Conservation (phyloP, 352 stramenopile genomes). For the Phytophthora sp. region DNA sequence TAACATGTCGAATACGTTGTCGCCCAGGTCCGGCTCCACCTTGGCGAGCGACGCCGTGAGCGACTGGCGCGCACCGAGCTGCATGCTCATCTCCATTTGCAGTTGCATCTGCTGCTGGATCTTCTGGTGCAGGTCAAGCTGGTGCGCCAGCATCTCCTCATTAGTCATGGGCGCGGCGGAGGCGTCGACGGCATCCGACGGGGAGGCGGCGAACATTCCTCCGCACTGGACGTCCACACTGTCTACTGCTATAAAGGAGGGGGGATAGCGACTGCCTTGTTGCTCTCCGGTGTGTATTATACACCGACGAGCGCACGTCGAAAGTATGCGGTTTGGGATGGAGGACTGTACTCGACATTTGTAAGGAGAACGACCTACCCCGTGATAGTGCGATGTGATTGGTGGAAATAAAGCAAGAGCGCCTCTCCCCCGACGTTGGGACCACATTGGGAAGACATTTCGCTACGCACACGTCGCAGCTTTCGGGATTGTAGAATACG, state of each 20-base stretch:
- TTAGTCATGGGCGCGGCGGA: slow-evolving; percentile 61
- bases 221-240: slow-evolving; percentile 22
- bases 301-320: slow-evolving; percentile 14
- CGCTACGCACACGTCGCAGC: slow-evolving; percentile 31
- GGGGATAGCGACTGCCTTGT: slow-evolving; percentile 30
- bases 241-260: slow-evolving; percentile 1
- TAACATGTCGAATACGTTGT: slow-evolving; percentile 90
- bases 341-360: too few relatives aligned
- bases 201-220: slow-evolving; percentile 23
- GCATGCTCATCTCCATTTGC: slow-evolving; percentile 86
- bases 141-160: slow-evolving; percentile 79
- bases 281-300: slow-evolving; percentile 25
- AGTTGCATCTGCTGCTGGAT: slow-evolving; percentile 90
- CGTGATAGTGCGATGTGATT: neutral
- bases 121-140: slow-evolving; percentile 83
- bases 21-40: slow-evolving; percentile 79
- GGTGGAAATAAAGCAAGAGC: slow-evolving; percentile 6
- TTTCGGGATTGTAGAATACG: too few relatives aligned
- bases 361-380: slow-evolving; percentile 8
- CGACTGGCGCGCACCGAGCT: slow-evolving; percentile 57
- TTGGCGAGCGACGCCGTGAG: slow-evolving; percentile 70
- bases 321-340: slow-evolving; percentile 20
- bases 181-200: slow-evolving; percentile 15
- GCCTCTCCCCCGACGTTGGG: slow-evolving; percentile 13
- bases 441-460: slow-evolving; percentile 19